These are phyloP conservation scores for Leishmania martiniquensis DNA, from an alignment of 208 protist species.

Conservation along the genomic window DNA sequence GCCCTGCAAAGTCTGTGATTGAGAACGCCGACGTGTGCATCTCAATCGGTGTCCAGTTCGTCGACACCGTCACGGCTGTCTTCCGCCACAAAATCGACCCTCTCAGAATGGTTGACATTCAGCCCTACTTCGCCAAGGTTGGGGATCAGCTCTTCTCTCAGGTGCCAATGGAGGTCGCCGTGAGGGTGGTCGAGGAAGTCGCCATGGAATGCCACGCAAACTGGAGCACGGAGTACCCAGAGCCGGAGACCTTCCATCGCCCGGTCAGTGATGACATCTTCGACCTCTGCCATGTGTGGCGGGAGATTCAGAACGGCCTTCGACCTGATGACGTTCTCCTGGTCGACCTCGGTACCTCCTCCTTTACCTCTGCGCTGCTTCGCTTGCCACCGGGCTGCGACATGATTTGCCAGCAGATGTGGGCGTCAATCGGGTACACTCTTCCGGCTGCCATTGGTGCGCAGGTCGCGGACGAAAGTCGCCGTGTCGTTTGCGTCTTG, in stretches of 20 bases:
- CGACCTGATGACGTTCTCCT: conserved; percentile 48
- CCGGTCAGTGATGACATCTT: conserved; percentile 21
- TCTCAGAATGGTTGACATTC: conserved; percentile 45
- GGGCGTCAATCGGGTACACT: conserved; percentile 60
- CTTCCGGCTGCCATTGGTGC: conserved; percentile 54
- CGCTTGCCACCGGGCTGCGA: conserved; percentile 34
- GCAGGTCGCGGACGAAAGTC: conserved; percentile 46
- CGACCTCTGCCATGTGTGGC: conserved; percentile 49
- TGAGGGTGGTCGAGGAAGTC: conserved; percentile 39
- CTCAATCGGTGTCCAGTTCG: conserved; percentile 42
- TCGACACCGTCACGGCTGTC: conserved; percentile 39
- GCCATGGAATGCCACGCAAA: conserved; percentile 32
- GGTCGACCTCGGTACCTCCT: conserved; percentile 54
- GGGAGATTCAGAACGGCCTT: conserved; percentile 45
- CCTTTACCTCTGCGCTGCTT: conserved; percentile 42
- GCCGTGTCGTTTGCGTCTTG: conserved; percentile 48
- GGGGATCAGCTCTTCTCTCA: conserved; percentile 45
- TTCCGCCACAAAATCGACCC: conserved; percentile 53
- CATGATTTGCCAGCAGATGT: conserved; percentile 41
- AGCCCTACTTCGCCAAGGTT: conserved; percentile 48
- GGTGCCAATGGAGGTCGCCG: conserved; percentile 49
- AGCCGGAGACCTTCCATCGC: conserved; percentile 26
- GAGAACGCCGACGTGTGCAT: conserved; percentile 55
- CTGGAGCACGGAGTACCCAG: conserved; percentile 49
- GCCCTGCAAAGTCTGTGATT: conserved; percentile 34